Evolutionary conservation across 2,329 filamentous ascomycete genomes (phyloP), one percentile per base, ranked within the genome.

Genomic region (Leptosphaerulina australis): DNA sequence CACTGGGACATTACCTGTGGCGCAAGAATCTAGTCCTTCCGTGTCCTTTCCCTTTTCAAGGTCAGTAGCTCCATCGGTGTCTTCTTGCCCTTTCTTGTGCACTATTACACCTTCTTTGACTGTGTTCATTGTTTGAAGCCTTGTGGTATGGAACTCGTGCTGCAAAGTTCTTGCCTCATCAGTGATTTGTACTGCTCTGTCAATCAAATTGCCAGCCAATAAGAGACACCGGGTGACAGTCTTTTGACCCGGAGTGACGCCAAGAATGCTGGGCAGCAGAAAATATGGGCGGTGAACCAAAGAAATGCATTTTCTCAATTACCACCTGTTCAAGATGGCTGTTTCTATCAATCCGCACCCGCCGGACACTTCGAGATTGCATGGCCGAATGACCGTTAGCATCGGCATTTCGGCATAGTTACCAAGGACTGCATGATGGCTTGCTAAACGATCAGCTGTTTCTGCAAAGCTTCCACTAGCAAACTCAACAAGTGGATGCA

Each of bases 121-220:
- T 9, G 53, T 59, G 21, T 60, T 36, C 62, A 63, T 64, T 8
- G n/a, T 41, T 17, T 30, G 20, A n/a, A 9, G 22, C 15, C 14
- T 18, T 7, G n/a, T 14, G n/a, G 18, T 34, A n/a, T 26, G 22
- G 15, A 37, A 26, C 12, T 25, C 28, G 18, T 36, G 24, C 10
- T 29, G 15, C 48, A 28, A 8, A n/a, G 28, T 44, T 29, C 28
- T 48, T 37, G 25, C 31, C 18, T 14, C 43, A 31, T 21, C 24
- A 14, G 17, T 34, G 30, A 8, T 44, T 33, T 41, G 22, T 37
- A 8, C 20, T 15, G 2, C 33, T 3, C 20, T n/a, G 10, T 20
- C 8, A 20, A 17, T 21, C 8, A 6, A 12, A 5, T 38, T 18
- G 8, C 5, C 14, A 25, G 17, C 57, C 55, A 58, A 60, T 60